Base-by-base conservation (phyloP, 2,329 filamentous ascomycete genomes). In the Ceratocystis diversiconidia region DNA sequence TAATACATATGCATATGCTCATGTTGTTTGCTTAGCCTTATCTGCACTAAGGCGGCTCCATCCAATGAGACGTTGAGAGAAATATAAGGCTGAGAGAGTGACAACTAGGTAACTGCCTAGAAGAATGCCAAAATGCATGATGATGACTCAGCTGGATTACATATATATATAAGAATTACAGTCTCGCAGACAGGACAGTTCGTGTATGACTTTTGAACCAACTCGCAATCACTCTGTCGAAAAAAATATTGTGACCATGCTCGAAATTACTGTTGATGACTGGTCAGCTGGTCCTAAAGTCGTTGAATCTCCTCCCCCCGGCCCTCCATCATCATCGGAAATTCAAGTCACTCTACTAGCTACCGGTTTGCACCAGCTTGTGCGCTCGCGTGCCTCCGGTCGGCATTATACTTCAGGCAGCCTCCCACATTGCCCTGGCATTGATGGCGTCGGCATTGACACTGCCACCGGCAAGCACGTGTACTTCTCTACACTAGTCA, bases 311-410 rank as follows among this genome's bases (percentile, higher is more conserved):
- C 32, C 62, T 25, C 25, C 17, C 12, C 48, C 62, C 5, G 44
- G 44, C 30, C 30, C 48, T 44, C 62, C 50, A 5, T 7, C 15
- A 2, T 32, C 48, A 19, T 36, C 19, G 1, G 62, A 64, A 44
- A 30, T 44, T 55, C 79, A 79, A 64, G 75, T 85, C 72, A 79
- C 77, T 68, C 75, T 85, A 68, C 70, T 80, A 61, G 80, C 80
- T 12, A 71, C 77, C 2, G 82, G 80, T 32, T 73, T 82, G 15
- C 82, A 83, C 71, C 75, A 77, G 12, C 73, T 85, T 3, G 82
- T 85, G 55, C 79, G 79, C 61, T 74, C 75, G 50, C 78, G 81
- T 36, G 82, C 82, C 19, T 69, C 76, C 1, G 82, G 82, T 1
- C 74, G 72, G n/a, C 82, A 85, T 72, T 85, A 83, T 73, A 77